Conservation (phyloP, 2,329 filamentous ascomycete species). For the Trichocomaceae sp. region DNA sequence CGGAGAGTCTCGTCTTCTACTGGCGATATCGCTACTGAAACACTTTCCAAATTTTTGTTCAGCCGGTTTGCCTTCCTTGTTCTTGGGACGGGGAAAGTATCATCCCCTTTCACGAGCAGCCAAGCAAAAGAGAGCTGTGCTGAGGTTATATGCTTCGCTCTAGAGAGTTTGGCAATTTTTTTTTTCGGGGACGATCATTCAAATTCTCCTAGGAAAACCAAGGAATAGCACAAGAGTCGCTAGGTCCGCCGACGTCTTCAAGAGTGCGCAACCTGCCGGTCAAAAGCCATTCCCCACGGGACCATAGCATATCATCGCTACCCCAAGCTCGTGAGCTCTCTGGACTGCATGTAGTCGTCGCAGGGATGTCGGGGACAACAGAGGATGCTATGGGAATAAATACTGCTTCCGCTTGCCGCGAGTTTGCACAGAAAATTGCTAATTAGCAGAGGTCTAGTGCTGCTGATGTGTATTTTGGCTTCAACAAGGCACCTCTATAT, state of each 20-base stretch:
- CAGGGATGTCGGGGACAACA: neutral
- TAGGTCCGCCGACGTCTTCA: slow-evolving; percentile 41
- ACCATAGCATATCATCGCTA: slow-evolving; percentile 55
- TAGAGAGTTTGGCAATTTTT: slow-evolving; percentile 41
- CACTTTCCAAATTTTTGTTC: slow-evolving; percentile 31
- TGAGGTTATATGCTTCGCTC: slow-evolving; percentile 37
- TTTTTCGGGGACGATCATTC: slow-evolving; percentile 42
- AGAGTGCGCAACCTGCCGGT: slow-evolving; percentile 43
- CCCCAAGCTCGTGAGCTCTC: slow-evolving; percentile 37
- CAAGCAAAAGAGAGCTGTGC: slow-evolving; percentile 46
- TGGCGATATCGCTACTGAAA: neutral
- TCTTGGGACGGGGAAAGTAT: slow-evolving; percentile 47
- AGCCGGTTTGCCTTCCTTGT: slow-evolving; percentile 32
- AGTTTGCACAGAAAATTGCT: neutral
- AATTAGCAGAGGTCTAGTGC: neutral
- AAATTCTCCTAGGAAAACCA: slow-evolving; percentile 48
- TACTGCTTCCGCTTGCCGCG: neutral
- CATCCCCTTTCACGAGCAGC: slow-evolving; percentile 41
- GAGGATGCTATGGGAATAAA: neutral
- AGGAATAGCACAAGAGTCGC: slow-evolving; percentile 41
- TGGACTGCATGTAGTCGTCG: slow-evolving; percentile 41
- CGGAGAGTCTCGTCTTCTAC: neutral
- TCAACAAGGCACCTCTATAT: too few relatives aligned
- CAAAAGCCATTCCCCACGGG: slow-evolving; percentile 53
- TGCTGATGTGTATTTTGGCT: neutral